Conservation (phyloP, 1,284 basidiomycete species). For the Trametes polyzona region DNA sequence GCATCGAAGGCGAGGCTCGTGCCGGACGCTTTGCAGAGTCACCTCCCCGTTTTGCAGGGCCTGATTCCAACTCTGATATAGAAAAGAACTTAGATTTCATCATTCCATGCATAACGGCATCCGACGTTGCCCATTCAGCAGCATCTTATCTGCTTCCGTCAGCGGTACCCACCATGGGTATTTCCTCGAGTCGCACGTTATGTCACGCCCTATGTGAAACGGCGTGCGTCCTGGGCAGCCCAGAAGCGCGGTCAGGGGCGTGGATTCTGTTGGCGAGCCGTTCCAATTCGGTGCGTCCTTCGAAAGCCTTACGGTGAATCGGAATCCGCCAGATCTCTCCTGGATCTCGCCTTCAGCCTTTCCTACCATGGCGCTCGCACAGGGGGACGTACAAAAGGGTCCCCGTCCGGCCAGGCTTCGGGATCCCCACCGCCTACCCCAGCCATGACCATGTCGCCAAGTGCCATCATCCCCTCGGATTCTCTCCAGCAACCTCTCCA, state of each 20-base stretch:
- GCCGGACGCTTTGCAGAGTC: constrained; percentile 16
- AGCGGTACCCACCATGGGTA: constrained; percentile 20
- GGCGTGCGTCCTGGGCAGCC: constrained; percentile 27
- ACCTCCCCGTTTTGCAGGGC: constrained; percentile 13
- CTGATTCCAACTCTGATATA: constrained; percentile 30
- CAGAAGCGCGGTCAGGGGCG: constrained; percentile 35
- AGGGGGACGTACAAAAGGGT: constrained; percentile 32
- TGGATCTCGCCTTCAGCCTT: constrained; percentile 32
- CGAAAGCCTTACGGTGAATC: constrained; percentile 27
- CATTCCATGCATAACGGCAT: constrained; percentile 35
- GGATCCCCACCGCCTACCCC: constrained; percentile 25
- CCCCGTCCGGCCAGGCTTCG: constrained; percentile 28
- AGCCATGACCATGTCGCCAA: constrained; percentile 40
- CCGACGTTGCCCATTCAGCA: constrained; percentile 28
- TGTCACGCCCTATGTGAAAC: constrained; percentile 34
- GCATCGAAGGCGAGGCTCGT: constrained; percentile 18
- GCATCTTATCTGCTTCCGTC: constrained; percentile 34
- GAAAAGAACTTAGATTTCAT: constrained; percentile 23
- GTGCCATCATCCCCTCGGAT: constrained; percentile 30
- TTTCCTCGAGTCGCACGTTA: constrained; percentile 32
- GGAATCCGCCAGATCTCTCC: constrained; percentile 29
- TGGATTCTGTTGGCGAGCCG: constrained; percentile 24
- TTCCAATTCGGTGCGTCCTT: constrained; percentile 31
- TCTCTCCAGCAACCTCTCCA: constrained; percentile 43
- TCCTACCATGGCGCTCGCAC: constrained; percentile 27